Percentiles rank a stretch among this genome's conserved stretches.
Conservation (phyloP, 345 rosid species). For the Camelina laxa region DNA sequence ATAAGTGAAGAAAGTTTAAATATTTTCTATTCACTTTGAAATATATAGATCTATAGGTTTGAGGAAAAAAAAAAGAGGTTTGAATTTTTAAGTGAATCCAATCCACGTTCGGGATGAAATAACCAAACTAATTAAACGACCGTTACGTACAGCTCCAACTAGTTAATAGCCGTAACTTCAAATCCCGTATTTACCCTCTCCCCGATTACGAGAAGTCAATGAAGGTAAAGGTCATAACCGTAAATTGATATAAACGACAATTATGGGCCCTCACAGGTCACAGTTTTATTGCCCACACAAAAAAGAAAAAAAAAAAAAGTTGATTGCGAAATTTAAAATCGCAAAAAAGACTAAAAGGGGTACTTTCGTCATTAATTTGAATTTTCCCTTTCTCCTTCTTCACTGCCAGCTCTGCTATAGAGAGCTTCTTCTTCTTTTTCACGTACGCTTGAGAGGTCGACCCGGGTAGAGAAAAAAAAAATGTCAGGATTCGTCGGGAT, state of each 20-base stretch:
- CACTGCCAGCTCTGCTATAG: conserved; percentile 56
- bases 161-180: background rate
- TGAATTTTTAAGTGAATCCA: background rate
- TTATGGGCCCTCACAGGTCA: conserved; percentile 42
- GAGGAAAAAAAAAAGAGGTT: background rate
- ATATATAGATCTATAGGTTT: too few relatives aligned
- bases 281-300: conserved; percentile 31
- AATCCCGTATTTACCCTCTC: conserved; percentile 20
- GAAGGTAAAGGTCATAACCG: conserved; percentile 26
- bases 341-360: conserved; percentile 46
- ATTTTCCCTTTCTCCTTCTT: conserved; percentile 41
- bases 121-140: conserved; percentile 19
- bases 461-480: conserved; percentile 7
- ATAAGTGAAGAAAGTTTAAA: too few relatives aligned
- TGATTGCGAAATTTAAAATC: conserved; percentile 37
- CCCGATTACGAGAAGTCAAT: background rate
- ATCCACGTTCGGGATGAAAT: background rate
- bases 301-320: conserved; percentile 5
- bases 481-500: conserved; percentile 94
- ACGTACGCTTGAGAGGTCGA: background rate
- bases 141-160: conserved; percentile 42
- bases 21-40: too few relatives aligned
- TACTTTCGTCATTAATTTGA: conserved; percentile 53
- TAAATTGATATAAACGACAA: conserved; percentile 43
- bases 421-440: conserved; percentile 33